Conservation (phyloP, 306 rosid species). For the Malus fusca region DNA sequence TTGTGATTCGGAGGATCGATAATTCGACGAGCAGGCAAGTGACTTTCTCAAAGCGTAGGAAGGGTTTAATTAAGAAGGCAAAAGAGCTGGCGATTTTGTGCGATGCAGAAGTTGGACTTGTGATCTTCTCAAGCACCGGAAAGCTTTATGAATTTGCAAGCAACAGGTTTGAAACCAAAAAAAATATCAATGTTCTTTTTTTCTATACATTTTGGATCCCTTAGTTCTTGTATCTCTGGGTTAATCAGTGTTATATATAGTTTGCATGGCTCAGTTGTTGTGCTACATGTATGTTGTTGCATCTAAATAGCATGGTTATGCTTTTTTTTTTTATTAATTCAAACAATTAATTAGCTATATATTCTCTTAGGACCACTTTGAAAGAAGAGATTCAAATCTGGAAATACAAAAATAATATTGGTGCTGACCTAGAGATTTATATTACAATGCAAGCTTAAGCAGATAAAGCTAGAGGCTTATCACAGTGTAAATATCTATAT, state of each 20-base stretch:
- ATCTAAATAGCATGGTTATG: not conserved
- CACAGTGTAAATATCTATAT: not conserved
- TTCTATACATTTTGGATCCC: not conserved
- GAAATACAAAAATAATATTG: not conserved
- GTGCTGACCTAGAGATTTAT: not conserved
- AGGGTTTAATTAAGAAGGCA: slow-evolving; percentile 84
- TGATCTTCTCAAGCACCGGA: slow-evolving; percentile 69
- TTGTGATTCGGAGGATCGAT: slow-evolving; percentile 73
- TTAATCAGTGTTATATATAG: not conserved
- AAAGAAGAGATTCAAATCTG: not conserved
- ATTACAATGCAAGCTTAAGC: not conserved
- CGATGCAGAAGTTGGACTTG: slow-evolving; percentile 76
- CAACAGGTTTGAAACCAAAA: slow-evolving; percentile 39
- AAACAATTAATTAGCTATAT: no score
- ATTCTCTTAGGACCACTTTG: not conserved
- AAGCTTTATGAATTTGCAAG: slow-evolving; percentile 75
- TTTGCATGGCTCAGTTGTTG: not conserved
- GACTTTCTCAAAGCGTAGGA: slow-evolving; percentile 88
- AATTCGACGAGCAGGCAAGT: slow-evolving; percentile 76
- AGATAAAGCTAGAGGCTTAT: not conserved
- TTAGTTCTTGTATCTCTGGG: not conserved
- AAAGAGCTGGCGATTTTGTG: slow-evolving; percentile 77
- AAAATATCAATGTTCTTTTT: not conserved
- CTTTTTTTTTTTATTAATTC: no score
- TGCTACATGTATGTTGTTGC: not conserved